Evolutionary conservation across 805 yeast species (phyloP).

Genomic region (Yarrowia hollandica): DNA sequence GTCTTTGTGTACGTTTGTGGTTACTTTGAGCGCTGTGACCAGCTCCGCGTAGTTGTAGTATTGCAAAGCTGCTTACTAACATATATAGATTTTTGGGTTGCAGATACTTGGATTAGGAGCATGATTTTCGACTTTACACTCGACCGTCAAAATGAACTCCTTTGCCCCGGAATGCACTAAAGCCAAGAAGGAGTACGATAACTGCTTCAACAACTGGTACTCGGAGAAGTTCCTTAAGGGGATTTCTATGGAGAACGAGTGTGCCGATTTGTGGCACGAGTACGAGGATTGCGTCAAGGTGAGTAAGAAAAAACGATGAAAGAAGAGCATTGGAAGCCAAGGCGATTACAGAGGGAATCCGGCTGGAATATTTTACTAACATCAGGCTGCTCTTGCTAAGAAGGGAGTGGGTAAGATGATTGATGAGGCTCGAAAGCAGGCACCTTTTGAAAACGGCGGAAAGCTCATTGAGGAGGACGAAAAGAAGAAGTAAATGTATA

Average conservation of each 20-base stretch:
- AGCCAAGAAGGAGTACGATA: conserved; percentile 81
- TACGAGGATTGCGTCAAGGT: conserved; percentile 86
- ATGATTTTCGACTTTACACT: conserved; percentile 10
- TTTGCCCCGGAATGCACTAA: conserved; percentile 97
- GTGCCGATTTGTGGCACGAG: conserved; percentile 83
- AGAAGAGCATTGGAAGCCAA: background rate
- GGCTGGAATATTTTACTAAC: background rate
- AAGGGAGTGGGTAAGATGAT: conserved; percentile 80
- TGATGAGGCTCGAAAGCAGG: conserved; percentile 86
- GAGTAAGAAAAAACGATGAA: conserved; percentile 33
- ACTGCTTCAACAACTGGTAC: conserved; percentile 94
- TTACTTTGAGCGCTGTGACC: no score
- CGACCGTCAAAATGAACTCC: conserved; percentile 26
- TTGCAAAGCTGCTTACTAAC: conserved; percentile 7
- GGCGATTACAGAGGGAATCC: background rate
- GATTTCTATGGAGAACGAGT: conserved; percentile 63
- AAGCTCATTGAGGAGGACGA: conserved; percentile 24
- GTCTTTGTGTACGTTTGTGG: no score
- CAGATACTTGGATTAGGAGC: background rate
- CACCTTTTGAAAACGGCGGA: conserved; percentile 67
- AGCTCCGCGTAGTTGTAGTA: no score
- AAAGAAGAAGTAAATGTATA: conserved; percentile 25
- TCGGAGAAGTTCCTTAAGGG: conserved; percentile 54
- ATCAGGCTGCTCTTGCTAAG: conserved; percentile 53
- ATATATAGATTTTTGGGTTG: conserved; percentile 23